A percentile compares a stretch with the other conserved stretches of the same genome.
Conservation (phyloP, 495 filamentous ascomycete genomes). For the Stereocaulon alpinum region DNA sequence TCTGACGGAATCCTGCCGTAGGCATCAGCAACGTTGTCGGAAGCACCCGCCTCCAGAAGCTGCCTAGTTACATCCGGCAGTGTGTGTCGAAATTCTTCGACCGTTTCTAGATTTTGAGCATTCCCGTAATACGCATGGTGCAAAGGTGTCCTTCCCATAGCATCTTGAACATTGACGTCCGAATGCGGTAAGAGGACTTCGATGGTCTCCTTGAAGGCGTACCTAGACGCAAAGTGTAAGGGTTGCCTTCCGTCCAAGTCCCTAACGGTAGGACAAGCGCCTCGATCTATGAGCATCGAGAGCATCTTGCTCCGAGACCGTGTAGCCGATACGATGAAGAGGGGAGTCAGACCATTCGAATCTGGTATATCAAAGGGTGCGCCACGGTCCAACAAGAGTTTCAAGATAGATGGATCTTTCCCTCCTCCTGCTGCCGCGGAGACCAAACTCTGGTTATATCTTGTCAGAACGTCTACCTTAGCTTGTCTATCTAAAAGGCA, state of each 20-base stretch:
- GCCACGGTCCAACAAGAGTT: neutral
- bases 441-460: neutral
- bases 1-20: neutral
- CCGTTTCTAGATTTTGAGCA: neutral
- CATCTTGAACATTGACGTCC: slow-evolving; percentile 7
- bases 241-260: neutral
- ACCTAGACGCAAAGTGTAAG: slow-evolving; percentile 3
- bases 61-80: neutral
- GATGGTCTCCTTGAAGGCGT: neutral
- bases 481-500: neutral
- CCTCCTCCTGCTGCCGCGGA: neutral
- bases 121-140: slow-evolving; percentile 3
- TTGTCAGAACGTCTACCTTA: neutral
- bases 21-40: neutral
- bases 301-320: too few species aligned
- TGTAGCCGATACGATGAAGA: too few species aligned
- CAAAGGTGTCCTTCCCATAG: slow-evolving; percentile 7
- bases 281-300: neutral
- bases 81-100: too few species aligned
- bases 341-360: neutral
- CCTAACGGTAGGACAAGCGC: neutral
- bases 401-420: neutral
- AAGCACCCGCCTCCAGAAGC: neutral
- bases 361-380: neutral
- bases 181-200: neutral